Evolutionary conservation across 129 eudicot genomes (phyloP).

Genomic region (Rutidosis leptorrhynchoides): DNA sequence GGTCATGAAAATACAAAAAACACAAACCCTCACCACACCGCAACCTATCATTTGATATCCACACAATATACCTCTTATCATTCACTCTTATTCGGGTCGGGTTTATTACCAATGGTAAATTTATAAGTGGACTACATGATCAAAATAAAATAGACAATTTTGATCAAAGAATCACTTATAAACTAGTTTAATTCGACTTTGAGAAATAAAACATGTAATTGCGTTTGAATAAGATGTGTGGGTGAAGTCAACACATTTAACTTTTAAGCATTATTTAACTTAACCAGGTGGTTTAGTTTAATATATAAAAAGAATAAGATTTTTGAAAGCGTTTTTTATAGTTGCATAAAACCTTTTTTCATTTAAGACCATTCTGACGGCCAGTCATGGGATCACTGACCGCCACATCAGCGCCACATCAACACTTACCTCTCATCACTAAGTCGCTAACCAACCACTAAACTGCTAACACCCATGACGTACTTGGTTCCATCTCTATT

Average conservation of each 20-base stretch:
- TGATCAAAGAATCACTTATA: no score
- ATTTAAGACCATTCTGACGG: no score
- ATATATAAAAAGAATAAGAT: neutral
- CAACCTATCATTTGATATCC: conserved; percentile 19
- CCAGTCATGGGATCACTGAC: no score
- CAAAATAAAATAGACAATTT: neutral
- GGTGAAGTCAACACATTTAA: conserved; percentile 14
- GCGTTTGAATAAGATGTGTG: neutral
- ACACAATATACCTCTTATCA: conserved; percentile 4
- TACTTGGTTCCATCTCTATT: no score
- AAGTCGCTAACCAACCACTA: no score
- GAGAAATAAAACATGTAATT: neutral
- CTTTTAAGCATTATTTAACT: neutral
- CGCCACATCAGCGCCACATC: no score
- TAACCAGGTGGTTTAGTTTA: neutral
- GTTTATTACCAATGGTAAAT: neutral
- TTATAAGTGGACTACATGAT: neutral
- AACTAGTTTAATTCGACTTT: no score
- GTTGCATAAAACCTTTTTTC: no score
- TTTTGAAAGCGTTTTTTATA: neutral
- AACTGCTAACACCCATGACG: no score
- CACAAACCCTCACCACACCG: neutral
- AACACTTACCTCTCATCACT: no score
- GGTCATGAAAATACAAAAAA: conserved; percentile 14
- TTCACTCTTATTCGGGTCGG: neutral